phyloP scores from a whole-genome alignment of 768 basidiomycete species.

The Russula emetica region DNA sequence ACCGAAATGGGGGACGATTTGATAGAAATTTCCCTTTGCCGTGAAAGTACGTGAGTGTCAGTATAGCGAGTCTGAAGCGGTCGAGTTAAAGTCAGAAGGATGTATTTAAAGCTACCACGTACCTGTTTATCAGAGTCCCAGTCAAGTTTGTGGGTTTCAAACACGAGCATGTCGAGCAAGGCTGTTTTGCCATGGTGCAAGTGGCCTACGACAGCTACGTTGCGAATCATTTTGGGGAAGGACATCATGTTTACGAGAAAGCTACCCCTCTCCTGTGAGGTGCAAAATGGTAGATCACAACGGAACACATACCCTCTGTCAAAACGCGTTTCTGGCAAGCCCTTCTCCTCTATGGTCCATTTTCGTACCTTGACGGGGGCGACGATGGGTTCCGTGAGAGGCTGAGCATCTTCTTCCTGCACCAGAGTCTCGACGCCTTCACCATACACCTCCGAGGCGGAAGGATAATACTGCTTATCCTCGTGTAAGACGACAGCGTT shows the following conservation, averaged over 20 bases:
- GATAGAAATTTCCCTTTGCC: slow-evolving; percentile 87
- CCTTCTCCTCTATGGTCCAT: slow-evolving; percentile 94
- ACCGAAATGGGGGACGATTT: slow-evolving; percentile 98
- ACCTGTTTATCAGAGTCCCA: slow-evolving; percentile 89
- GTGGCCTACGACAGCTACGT: slow-evolving; percentile 94
- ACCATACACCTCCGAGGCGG: slow-evolving; percentile 89
- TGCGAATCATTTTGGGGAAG: slow-evolving; percentile 92
- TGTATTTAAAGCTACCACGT: neutral
- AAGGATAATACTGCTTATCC: slow-evolving; percentile 97
- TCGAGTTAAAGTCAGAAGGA: slow-evolving; percentile 18
- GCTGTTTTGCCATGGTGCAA: slow-evolving; percentile 98
- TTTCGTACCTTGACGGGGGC: slow-evolving; percentile 92
- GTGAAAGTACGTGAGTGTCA: slow-evolving; percentile 87
- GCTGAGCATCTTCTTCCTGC: slow-evolving; percentile 97
- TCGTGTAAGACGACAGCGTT: slow-evolving; percentile 90
- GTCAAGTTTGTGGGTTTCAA: slow-evolving; percentile 91
- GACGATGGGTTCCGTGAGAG: slow-evolving; percentile 89
- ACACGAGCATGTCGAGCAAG: slow-evolving; percentile 93
- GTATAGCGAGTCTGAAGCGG: slow-evolving; percentile 79
- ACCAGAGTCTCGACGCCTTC: slow-evolving; percentile 92
- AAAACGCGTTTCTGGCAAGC: slow-evolving; percentile 94
- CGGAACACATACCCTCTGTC: slow-evolving; percentile 76
- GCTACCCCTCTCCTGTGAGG: slow-evolving; percentile 41
- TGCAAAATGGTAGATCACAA: neutral
- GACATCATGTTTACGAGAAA: slow-evolving; percentile 89